Evolutionary conservation across 2,329 filamentous ascomycete species (phyloP), one percentile per base, ranked within the genome.

Genomic region (Aspergillus sp.): DNA sequence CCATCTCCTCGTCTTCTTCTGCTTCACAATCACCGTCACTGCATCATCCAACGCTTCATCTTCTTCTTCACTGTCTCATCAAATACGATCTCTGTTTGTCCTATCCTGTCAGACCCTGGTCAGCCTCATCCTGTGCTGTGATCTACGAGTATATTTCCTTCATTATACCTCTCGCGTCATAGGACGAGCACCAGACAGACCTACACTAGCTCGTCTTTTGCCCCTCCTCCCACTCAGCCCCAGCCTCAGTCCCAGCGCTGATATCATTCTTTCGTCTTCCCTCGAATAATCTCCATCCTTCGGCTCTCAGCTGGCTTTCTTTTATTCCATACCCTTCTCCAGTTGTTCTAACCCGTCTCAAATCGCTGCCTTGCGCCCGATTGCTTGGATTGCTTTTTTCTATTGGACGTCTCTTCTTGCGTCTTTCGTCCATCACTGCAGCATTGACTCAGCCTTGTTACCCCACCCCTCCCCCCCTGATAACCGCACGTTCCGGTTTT

Each of bases 401-500:
- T 41, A 54, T 54, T 54, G 52, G 51, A 11, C 33, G 15, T 51
- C n/a, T 41, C 19, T 37, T 25, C 37, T 55, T 50, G 35, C 27
- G 41, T 15, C 21, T 45, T 44, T 39, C 41, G 48, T 40, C 40
- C 12, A 47, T 35, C 45, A 47, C 21, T 21, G 21, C 21, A 21
- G 25, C 45, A 47, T 50, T 43, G 52, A 40, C 52, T 57, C 61
- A 61, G 59, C 56, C 52, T 56, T 44, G 56, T 62, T 41, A 41
- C 47, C 53, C 56, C 52, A 57, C 55, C 43, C 53, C 52, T 55
- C 55, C 43, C 55, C 33, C 35, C 40, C 46, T 33, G 47, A 31
- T 19, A 52, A 27, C 50, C 40, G 44, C 37, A 11, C 44, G n/a
- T 43, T 12, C 35, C 44, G 44, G 41, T 54, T 54, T 44, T 56